A percentile compares a stretch with the other conserved stretches of the same genome.
phyloP scores from a whole-genome alignment of 2,329 filamentous ascomycete genomes.

The Huntiella abstrusa region DNA sequence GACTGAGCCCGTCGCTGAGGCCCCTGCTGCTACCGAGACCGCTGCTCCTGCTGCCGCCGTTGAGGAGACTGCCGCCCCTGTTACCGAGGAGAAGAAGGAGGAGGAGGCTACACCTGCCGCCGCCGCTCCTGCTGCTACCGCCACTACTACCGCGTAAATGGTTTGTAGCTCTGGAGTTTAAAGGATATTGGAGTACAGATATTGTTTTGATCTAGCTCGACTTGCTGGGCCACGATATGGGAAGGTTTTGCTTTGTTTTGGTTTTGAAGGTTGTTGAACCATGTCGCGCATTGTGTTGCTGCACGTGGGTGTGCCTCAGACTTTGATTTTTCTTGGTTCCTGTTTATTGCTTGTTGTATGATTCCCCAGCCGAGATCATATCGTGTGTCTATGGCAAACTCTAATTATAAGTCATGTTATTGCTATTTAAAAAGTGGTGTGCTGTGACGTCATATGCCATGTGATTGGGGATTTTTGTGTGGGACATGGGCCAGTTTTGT shows the following conservation, averaged over 20 bases:
- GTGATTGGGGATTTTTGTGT: too few species aligned
- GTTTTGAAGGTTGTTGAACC: not conserved
- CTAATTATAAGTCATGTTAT: not conserved
- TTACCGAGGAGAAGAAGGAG: slow-evolving; percentile 7
- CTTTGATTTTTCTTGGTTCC: slow-evolving; percentile 3
- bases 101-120: not conserved
- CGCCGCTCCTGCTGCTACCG: slow-evolving; percentile 13
- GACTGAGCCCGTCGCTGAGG: slow-evolving; percentile 12
- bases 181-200: not conserved
- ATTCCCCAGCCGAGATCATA: slow-evolving; percentile 10
- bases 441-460: too few species aligned
- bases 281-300: too few species aligned
- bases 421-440: not conserved
- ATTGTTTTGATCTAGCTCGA: not conserved
- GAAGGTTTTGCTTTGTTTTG: slow-evolving; percentile 7
- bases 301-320: not conserved
- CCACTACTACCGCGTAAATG: slow-evolving; percentile 11
- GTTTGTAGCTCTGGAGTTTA: not conserved
- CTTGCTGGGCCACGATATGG: not conserved
- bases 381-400: not conserved
- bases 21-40: slow-evolving; percentile 4
- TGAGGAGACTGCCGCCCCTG: slow-evolving; percentile 11
- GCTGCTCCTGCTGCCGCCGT: slow-evolving; percentile 4
- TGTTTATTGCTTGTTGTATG: slow-evolving; percentile 6
- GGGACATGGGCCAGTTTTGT: too few species aligned